phyloP scores from a whole-genome alignment of 1,284 basidiomycete species.

The Pisolithus thermaeus region DNA sequence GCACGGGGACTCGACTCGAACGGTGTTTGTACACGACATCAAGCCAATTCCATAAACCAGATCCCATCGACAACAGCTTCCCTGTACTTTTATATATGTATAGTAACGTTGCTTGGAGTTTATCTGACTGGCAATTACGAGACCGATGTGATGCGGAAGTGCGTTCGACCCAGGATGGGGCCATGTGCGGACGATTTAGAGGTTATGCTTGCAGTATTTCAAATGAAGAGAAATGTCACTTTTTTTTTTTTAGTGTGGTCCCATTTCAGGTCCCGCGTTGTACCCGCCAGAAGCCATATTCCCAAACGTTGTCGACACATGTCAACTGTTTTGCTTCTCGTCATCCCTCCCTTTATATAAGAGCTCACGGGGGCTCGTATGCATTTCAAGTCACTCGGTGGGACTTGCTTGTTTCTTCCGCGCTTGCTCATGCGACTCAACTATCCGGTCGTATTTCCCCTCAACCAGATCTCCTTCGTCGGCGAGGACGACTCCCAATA shows the following conservation, averaged over 20 bases:
- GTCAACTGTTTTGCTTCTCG: conserved; percentile 25
- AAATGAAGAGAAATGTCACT: conserved; percentile 14
- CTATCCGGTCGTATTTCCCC: conserved; percentile 29
- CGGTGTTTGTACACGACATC: conserved; percentile 88
- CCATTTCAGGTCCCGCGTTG: conserved; percentile 29
- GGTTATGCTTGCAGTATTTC: conserved; percentile 26
- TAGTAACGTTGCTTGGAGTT: background rate
- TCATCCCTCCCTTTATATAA: conserved; percentile 27
- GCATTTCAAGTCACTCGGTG: no score
- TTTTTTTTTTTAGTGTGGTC: background rate
- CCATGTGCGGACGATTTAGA: conserved; percentile 11
- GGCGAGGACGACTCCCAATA: conserved; percentile 43
- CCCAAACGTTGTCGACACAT: conserved; percentile 13
- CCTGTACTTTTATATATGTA: no score
- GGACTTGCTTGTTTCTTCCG: background rate
- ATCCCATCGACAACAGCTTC: background rate
- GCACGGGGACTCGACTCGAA: conserved; percentile 86
- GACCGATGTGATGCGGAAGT: conserved; percentile 4
- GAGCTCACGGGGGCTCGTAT: conserved; percentile 15
- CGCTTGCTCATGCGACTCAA: conserved; percentile 25
- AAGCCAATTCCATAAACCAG: conserved; percentile 36
- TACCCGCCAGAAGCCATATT: conserved; percentile 19
- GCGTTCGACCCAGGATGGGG: background rate
- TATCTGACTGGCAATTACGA: conserved; percentile 19
- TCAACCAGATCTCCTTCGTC: conserved; percentile 32